phyloP scores from a whole-genome alignment of 148 eudicot species.

The Chenopodium formosanum region DNA sequence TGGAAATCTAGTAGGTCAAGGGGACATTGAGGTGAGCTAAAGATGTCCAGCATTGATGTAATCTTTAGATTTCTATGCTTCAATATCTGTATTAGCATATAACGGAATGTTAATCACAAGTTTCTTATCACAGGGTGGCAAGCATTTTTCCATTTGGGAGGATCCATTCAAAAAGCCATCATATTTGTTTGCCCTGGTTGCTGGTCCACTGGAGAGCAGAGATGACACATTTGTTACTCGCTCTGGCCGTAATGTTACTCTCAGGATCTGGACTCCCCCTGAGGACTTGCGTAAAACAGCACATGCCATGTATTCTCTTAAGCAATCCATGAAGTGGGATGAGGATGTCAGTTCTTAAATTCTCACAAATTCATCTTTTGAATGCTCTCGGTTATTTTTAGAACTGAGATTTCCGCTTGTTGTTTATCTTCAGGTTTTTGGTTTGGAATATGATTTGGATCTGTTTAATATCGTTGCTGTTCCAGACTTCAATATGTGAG shows the following conservation, averaged over 20 bases:
- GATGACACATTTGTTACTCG: constrained; percentile 83
- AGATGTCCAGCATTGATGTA: constrained; percentile 1
- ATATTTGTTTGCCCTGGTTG: constrained; percentile 96
- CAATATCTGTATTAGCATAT: not conserved
- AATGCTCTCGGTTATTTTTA: not conserved
- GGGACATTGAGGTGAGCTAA: constrained; percentile 75
- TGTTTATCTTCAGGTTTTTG: constrained; percentile 62
- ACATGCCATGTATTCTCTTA: constrained; percentile 98
- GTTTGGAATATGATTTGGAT: constrained; percentile 94
- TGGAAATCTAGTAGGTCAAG: constrained; percentile 91
- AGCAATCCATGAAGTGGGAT: constrained; percentile 99
- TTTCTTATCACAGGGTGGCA: constrained; percentile 60
- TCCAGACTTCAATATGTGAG: constrained; percentile 98
- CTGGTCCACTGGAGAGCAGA: constrained; percentile 91
- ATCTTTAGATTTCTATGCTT: constrained; percentile 1
- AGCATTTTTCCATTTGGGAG: constrained; percentile 90
- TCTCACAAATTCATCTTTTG: constrained; percentile 4
- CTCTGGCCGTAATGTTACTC: constrained; percentile 84
- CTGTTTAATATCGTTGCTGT: constrained; percentile 95
- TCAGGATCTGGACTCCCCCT: constrained; percentile 89
- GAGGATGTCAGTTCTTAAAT: constrained; percentile 65
- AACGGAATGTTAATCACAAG: not conserved
- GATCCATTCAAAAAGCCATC: constrained; percentile 98
- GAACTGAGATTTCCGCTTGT: not conserved
- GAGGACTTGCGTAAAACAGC: constrained; percentile 84